phyloP scores from a whole-genome alignment of 306 rosid species.

The cucumber (Cucumis sativus) region DNA sequence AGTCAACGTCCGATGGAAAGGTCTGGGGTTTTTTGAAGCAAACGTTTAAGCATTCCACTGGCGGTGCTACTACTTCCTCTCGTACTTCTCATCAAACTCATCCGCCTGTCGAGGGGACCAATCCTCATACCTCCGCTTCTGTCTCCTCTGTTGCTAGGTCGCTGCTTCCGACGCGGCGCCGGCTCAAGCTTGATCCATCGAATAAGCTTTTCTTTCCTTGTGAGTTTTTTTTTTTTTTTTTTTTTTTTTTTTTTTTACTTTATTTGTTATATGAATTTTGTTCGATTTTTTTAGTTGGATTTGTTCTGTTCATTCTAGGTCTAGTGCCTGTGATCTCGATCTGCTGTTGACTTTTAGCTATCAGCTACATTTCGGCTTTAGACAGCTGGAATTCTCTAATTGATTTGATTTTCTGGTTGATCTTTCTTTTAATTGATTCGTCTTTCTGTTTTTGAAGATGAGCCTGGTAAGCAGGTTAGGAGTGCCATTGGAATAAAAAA shows the following conservation, averaged over 20 bases:
- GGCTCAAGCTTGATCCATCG: slow-evolving; percentile 96
- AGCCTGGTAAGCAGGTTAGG: slow-evolving; percentile 90
- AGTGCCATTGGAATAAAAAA: slow-evolving; percentile 92
- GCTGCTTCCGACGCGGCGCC: slow-evolving; percentile 81
- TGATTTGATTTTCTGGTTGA: not conserved
- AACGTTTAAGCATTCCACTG: slow-evolving; percentile 49
- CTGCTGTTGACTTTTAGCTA: not conserved
- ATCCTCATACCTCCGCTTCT: slow-evolving; percentile 38
- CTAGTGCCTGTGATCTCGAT: slow-evolving; percentile 1
- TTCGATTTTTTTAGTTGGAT: not conserved
- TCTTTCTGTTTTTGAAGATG: slow-evolving; percentile 46
- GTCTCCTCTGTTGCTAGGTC: slow-evolving; percentile 92
- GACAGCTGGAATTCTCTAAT: not conserved
- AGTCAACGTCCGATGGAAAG: slow-evolving; percentile 65
- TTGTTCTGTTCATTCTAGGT: not conserved
- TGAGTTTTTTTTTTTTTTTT: slow-evolving; percentile 14
- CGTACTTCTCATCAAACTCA: slow-evolving; percentile 17
- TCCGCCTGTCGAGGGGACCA: slow-evolving; percentile 39
- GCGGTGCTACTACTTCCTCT: slow-evolving; percentile 22
- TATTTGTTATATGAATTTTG: not conserved
- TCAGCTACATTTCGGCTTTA: not conserved
- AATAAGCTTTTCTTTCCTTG: slow-evolving; percentile 91
- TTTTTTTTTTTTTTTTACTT: no score
- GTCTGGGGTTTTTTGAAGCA: slow-evolving; percentile 83
- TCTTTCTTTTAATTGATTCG: not conserved